Percentiles rank a stretch among this genome's conserved stretches.
Evolutionary conservation across 257 asterid genomes (phyloP).

Genomic region (Avicennia marina): DNA sequence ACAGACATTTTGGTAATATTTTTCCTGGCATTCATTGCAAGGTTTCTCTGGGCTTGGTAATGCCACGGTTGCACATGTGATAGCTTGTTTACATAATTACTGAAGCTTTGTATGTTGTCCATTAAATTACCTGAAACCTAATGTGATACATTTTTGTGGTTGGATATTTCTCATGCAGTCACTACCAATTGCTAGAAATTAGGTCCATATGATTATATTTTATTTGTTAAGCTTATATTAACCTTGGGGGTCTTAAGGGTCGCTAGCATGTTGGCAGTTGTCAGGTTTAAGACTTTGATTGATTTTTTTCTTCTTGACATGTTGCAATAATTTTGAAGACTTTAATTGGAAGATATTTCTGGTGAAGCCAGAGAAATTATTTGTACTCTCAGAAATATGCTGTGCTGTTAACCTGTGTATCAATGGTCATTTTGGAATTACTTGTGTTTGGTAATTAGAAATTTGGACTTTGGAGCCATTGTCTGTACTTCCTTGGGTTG

Average conservation of each 20-base stretch:
- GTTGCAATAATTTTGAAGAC: constrained; percentile 9
- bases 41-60: constrained; percentile 1
- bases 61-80: not conserved
- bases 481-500: no score
- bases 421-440: no score
- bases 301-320: constrained; percentile 3
- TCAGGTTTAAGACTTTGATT: not conserved
- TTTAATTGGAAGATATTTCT: not conserved
- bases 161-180: not conserved
- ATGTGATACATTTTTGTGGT: not conserved
- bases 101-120: not conserved
- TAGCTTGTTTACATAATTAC: constrained; percentile 4
- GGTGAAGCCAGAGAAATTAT: not conserved
- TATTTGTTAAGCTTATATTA: no score
- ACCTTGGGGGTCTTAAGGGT: no score
- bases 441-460: no score
- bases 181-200: not conserved
- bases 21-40: not conserved
- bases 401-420: no score
- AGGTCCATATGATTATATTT: no score
- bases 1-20: not conserved
- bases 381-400: not conserved
- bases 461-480: no score
- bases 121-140: constrained; percentile 3
- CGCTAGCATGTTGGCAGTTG: not conserved